A percentile compares a stretch with the other conserved stretches of the same genome.
phyloP scores from a whole-genome alignment of 2,329 filamentous ascomycete species.

The Coniochaeta ligniaria region DNA sequence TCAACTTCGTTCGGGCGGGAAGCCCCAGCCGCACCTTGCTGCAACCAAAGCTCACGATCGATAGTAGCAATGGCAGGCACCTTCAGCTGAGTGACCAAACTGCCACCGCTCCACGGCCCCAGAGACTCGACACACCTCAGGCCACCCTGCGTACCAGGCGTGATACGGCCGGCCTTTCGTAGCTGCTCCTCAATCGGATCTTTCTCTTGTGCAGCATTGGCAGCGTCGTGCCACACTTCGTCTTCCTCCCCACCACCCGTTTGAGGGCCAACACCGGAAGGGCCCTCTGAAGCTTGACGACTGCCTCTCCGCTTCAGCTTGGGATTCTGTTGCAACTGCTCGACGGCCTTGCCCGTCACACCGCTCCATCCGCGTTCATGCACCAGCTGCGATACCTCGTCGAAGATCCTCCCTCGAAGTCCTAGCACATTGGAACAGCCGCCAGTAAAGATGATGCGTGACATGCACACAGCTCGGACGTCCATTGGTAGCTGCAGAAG shows the following conservation, averaged over 20 bases:
- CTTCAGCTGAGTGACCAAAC: slow-evolving; percentile 60
- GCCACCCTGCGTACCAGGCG: slow-evolving; percentile 36
- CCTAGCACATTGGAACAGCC: slow-evolving; percentile 75
- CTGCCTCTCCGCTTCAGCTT: slow-evolving; percentile 29
- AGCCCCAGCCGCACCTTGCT: slow-evolving; percentile 58
- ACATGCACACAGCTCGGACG: slow-evolving; percentile 77
- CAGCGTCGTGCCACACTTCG: slow-evolving; percentile 30
- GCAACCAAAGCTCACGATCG: slow-evolving; percentile 64
- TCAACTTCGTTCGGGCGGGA: slow-evolving; percentile 53
- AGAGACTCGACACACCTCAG: slow-evolving; percentile 62
- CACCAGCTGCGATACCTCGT: slow-evolving; percentile 65
- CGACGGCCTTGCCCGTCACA: slow-evolving; percentile 63
- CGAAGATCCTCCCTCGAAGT: slow-evolving; percentile 67
- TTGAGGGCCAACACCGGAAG: slow-evolving; percentile 8
- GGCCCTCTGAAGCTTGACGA: slow-evolving; percentile 14
- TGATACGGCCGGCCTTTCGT: slow-evolving; percentile 31
- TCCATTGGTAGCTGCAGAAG: slow-evolving; percentile 74
- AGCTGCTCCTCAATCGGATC: slow-evolving; percentile 55
- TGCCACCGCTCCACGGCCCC: slow-evolving; percentile 69
- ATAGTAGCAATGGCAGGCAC: slow-evolving; percentile 62
- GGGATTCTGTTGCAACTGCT: slow-evolving; percentile 39
- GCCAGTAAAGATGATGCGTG: slow-evolving; percentile 80
- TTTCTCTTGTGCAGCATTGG: slow-evolving; percentile 36
- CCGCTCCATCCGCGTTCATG: slow-evolving; percentile 68
- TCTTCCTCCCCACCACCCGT: slow-evolving; percentile 19